Evolutionary conservation across 139 green algal species (phyloP), one percentile per base, ranked within the genome.

Genomic region (Chlamydomonas urium): DNA sequence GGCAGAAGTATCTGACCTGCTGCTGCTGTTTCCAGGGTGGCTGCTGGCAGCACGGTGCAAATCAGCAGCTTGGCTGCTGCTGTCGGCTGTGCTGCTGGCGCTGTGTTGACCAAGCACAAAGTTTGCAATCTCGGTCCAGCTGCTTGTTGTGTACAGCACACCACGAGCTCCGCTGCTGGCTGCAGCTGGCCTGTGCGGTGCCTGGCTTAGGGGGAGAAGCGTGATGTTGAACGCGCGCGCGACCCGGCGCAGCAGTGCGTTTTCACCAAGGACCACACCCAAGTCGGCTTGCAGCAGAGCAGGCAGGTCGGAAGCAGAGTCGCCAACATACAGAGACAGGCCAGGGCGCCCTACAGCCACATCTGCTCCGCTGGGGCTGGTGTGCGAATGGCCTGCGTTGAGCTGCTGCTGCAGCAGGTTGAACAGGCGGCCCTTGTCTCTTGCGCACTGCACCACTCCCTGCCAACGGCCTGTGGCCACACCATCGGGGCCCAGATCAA

Each of bases 351-450:
- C 38, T n/a, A n/a, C n/a, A n/a, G n/a, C n/a, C n/a, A n/a, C n/a
- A n/a, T n/a, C n/a, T n/a, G n/a, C n/a, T n/a, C n/a, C n/a, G n/a
- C n/a, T n/a, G n/a, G n/a, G n/a, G n/a, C n/a, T n/a, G n/a, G n/a
- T n/a, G n/a, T n/a, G n/a, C n/a, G n/a, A n/a, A n/a, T n/a, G n/a
- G 38, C 56, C 47, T 35, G 56, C 53, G 21, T 56, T 56, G 45
- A 17, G 21, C 17, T 53, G 45, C 65, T 38, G 37, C 29, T 31
- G 1, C 34, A 32, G 56, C 35, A 50, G 33, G 21, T 60, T 61
- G 24, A 93, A 70, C 61, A 81, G 48, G 1, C 38, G 60, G 0
- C 45, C 74, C 75, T 93, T 93, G 73, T 93, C 88, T 0, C 72
- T 53, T 0, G 81, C 88, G 32, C 75, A 81, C 77, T 92, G 73